phyloP scores from a whole-genome alignment of 768 basidiomycete species.

The Macrocybe gigantea region DNA sequence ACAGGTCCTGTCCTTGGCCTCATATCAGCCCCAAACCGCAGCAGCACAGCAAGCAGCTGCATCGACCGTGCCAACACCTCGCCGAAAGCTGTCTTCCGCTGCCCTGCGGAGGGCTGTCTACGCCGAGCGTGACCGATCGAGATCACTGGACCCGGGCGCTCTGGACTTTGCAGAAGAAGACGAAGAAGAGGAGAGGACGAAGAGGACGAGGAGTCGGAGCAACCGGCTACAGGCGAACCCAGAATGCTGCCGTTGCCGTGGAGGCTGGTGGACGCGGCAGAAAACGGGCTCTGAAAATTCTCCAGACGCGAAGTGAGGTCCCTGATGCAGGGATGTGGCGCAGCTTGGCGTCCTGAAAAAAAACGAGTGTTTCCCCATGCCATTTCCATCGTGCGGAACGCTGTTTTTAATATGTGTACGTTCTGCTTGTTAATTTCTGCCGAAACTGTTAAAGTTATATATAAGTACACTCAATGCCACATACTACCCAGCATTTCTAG shows the following conservation, averaged over 20 bases:
- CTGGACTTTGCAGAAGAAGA: constrained; percentile 53
- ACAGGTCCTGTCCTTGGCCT: constrained; percentile 40
- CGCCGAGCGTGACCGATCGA: constrained; percentile 60
- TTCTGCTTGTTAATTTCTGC: constrained; percentile 15
- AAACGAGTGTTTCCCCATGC: constrained; percentile 1
- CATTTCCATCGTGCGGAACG: no score
- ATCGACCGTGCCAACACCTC: constrained; percentile 18
- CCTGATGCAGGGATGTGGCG: constrained; percentile 79
- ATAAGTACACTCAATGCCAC: no score
- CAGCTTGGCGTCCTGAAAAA: constrained; percentile 46
- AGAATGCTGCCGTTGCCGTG: not conserved
- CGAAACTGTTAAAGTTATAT: constrained; percentile 6
- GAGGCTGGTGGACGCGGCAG: constrained; percentile 42
- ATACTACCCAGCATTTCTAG: constrained; percentile 1
- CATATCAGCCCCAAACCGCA: constrained; percentile 47
- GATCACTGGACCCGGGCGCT: constrained; percentile 63
- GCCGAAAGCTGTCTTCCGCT: constrained; percentile 33
- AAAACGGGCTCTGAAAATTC: constrained; percentile 58
- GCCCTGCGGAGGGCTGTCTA: constrained; percentile 57
- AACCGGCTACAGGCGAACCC: constrained; percentile 17
- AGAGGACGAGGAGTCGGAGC: constrained; percentile 11
- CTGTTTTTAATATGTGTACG: constrained; percentile 11
- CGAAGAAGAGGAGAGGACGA: constrained; percentile 40
- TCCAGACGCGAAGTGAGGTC: constrained; percentile 62
- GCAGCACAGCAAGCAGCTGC: not conserved